A percentile compares a stretch with the other conserved stretches of the same genome.
These are phyloP conservation scores for Beauveria medogensis DNA, from an alignment of 2,329 filamentous ascomycete genomes.

Conservation along the genomic window DNA sequence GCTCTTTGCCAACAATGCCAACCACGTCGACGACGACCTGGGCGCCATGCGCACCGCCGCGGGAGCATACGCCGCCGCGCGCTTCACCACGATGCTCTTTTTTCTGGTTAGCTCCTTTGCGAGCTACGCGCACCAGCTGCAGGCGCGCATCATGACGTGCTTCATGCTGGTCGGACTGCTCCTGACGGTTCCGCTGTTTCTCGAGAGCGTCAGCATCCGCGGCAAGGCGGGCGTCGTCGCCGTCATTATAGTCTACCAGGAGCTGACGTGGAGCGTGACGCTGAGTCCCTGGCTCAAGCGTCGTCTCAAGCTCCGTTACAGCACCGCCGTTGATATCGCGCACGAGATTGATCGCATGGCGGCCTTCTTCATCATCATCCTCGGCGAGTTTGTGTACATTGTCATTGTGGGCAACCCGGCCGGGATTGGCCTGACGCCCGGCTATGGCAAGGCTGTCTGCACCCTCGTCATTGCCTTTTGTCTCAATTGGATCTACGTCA, in stretches of 20 bases:
- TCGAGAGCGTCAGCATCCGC: constrained; percentile 30
- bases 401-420: constrained; percentile 40
- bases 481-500: constrained; percentile 42
- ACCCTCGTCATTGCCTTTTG: constrained; percentile 41
- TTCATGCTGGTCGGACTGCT: constrained; percentile 34
- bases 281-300: constrained; percentile 36
- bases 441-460: constrained; percentile 37
- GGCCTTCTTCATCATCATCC: constrained; percentile 44
- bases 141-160: constrained; percentile 35
- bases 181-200: constrained; percentile 35
- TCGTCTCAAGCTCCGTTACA: constrained; percentile 33
- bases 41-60: constrained; percentile 36
- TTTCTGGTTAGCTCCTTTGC: constrained; percentile 37
- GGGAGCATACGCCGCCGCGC: constrained; percentile 38
- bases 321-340: constrained; percentile 40
- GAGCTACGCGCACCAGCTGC: constrained; percentile 37
- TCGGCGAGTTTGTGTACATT: constrained; percentile 41
- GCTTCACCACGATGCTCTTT: constrained; percentile 31
- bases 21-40: constrained; percentile 33
- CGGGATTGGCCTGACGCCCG: constrained; percentile 34
- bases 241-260: constrained; percentile 33
- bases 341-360: constrained; percentile 43
- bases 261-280: constrained; percentile 35
- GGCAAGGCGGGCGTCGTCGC: constrained; percentile 35
- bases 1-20: constrained; percentile 40